phyloP scores from a whole-genome alignment of 257 asterid species.

The Solanum gandarillasii region DNA sequence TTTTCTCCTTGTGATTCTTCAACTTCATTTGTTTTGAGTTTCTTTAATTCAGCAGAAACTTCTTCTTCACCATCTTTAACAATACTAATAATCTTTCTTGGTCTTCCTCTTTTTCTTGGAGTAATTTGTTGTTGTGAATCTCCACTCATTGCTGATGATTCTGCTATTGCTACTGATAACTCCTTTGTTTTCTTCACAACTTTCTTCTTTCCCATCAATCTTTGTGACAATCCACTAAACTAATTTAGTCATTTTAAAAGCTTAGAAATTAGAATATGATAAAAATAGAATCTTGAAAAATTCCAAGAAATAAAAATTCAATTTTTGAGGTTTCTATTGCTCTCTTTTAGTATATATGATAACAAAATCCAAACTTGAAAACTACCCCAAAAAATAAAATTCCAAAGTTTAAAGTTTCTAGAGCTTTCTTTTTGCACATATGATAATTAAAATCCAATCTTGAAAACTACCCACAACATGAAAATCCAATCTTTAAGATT shows the following conservation, averaged over 20 bases:
- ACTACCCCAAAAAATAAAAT: background rate
- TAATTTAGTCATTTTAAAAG: background rate
- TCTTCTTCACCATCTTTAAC: conserved; percentile 11
- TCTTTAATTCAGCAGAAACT: conserved; percentile 20
- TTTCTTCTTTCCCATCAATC: conserved; percentile 42
- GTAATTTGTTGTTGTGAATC: conserved; percentile 12
- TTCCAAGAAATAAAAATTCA: background rate
- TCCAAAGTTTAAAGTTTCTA: background rate
- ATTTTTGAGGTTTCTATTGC: background rate
- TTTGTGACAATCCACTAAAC: background rate
- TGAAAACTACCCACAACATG: too few species aligned
- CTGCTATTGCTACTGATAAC: conserved; percentile 38
- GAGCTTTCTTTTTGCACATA: background rate
- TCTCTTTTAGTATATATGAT: background rate
- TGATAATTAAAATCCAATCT: background rate
- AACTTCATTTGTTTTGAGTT: conserved; percentile 7
- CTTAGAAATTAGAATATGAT: background rate
- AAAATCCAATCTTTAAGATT: background rate
- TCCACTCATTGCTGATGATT: conserved; percentile 34
- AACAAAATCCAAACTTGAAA: background rate
- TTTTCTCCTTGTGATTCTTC: conserved; percentile 11
- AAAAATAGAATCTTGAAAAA: background rate
- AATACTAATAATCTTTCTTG: conserved; percentile 25
- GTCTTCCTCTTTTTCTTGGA: conserved; percentile 70
- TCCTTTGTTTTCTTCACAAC: conserved; percentile 38